These are phyloP conservation scores for Rutstroemia sp. DNA, from an alignment of 2,329 filamentous ascomycete species.

Conservation along the genomic window DNA sequence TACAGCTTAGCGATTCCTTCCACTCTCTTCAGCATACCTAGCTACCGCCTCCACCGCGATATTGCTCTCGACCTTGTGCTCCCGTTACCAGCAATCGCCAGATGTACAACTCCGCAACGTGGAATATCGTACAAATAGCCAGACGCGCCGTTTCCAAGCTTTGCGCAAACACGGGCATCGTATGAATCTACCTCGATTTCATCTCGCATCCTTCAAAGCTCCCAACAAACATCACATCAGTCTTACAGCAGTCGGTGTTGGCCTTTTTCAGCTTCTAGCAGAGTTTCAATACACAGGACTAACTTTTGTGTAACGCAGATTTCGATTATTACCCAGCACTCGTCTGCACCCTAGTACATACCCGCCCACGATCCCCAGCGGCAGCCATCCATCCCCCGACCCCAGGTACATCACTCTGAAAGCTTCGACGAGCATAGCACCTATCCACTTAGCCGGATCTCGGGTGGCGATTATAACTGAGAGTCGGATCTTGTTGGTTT, in stretches of 20 bases:
- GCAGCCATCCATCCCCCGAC: slow-evolving; percentile 15
- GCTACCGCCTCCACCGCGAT: slow-evolving; percentile 1
- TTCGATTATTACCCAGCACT: slow-evolving; percentile 17
- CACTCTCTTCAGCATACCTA: neutral
- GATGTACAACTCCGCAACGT: slow-evolving; percentile 22
- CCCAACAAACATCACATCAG: neutral
- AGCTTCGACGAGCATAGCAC: slow-evolving; percentile 9
- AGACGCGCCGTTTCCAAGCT: slow-evolving; percentile 8
- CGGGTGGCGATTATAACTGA: slow-evolving; percentile 2
- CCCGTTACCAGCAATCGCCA: slow-evolving; percentile 5
- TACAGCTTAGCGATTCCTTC: slow-evolving; percentile 9
- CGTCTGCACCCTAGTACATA: slow-evolving; percentile 21
- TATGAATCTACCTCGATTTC: neutral
- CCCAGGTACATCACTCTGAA: slow-evolving; percentile 11
- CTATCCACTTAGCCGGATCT: slow-evolving; percentile 14
- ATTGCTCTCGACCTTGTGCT: neutral
- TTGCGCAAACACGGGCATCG: neutral
- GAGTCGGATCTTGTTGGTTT: slow-evolving; percentile 10
- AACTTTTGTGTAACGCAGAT: slow-evolving; percentile 5
- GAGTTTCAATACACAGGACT: neutral
- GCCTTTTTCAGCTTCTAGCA: neutral
- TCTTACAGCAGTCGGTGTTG: neutral
- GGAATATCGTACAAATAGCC: slow-evolving; percentile 12
- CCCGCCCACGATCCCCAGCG: slow-evolving; percentile 19
- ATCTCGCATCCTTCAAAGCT: neutral